Evolutionary conservation across 345 rosid species (phyloP).

Genomic region (Bruguiera parviflora): DNA sequence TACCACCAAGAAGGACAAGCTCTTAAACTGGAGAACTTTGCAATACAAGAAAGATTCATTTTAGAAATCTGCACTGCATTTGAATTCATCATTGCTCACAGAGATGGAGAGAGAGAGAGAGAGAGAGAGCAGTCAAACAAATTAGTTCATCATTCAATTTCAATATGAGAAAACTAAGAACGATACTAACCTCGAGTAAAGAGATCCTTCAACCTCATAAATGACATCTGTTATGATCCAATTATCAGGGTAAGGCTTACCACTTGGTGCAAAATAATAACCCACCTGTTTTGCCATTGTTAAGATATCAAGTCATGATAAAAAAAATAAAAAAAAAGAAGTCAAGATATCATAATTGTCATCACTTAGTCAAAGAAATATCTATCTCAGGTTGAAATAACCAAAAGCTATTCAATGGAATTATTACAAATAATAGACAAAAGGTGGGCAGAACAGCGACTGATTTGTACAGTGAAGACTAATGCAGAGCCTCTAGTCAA

Average conservation of each 20-base stretch:
- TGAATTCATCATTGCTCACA: too few species aligned
- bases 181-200: constrained; percentile 56
- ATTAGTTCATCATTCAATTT: neutral
- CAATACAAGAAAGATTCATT: too few species aligned
- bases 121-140: neutral
- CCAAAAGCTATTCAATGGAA: neutral
- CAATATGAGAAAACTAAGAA: neutral
- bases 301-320: constrained; percentile 19
- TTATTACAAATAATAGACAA: neutral
- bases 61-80: too few species aligned
- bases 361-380: constrained; percentile 12
- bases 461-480: neutral
- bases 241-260: constrained; percentile 98
- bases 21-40: too few species aligned
- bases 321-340: too few species aligned
- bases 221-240: constrained; percentile 95
- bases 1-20: too few species aligned
- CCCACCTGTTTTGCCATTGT: constrained; percentile 65
- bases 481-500: neutral
- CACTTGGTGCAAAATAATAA: constrained; percentile 92
- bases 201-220: constrained; percentile 86
- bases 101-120: neutral
- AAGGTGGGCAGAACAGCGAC: neutral
- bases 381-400: constrained; percentile 9
- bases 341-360: constrained; percentile 5